A percentile compares a stretch with the other conserved stretches of the same genome.
These are phyloP conservation scores for Termitomyces sp. DNA, from an alignment of 768 basidiomycete species.

Conservation along the genomic window DNA sequence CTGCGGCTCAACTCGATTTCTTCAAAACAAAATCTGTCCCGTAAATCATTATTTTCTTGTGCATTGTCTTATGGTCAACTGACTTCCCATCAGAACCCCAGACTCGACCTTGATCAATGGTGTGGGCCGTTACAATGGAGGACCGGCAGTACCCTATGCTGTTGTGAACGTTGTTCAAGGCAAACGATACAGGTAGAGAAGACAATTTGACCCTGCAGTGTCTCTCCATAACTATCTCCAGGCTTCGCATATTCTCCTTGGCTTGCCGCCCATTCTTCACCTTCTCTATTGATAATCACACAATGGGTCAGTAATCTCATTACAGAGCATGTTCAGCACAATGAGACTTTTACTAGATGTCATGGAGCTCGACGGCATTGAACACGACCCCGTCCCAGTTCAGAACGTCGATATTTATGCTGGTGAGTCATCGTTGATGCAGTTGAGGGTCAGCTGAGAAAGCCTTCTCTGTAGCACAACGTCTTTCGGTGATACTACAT, in stretches of 20 bases:
- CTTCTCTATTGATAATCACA: slow-evolving; percentile 32
- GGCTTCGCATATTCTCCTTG: slow-evolving; percentile 37
- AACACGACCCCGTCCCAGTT: slow-evolving; percentile 30
- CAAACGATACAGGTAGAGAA: slow-evolving; percentile 33
- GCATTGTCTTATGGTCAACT: background rate
- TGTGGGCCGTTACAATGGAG: slow-evolving; percentile 32
- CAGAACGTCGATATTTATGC: slow-evolving; percentile 38
- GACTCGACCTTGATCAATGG: slow-evolving; percentile 46
- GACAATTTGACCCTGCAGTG: background rate
- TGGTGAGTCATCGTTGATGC: slow-evolving; percentile 20
- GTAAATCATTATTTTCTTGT: slow-evolving; percentile 2
- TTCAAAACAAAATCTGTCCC: slow-evolving; percentile 26
- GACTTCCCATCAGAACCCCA: slow-evolving; percentile 16
- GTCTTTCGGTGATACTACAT: slow-evolving; percentile 30
- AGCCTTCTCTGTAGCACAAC: slow-evolving; percentile 21
- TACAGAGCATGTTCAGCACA: background rate
- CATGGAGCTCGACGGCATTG: slow-evolving; percentile 35
- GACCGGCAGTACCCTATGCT: slow-evolving; percentile 30
- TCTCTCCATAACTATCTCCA: background rate
- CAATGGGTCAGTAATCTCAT: slow-evolving; percentile 11
- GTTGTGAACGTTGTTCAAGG: slow-evolving; percentile 37
- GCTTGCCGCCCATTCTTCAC: slow-evolving; percentile 39
- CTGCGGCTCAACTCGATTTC: slow-evolving; percentile 27
- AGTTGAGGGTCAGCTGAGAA: background rate
- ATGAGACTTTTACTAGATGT: background rate